Base-by-base conservation (phyloP, 352 stramenopile species). In the Globisporangium okanoganense region DNA sequence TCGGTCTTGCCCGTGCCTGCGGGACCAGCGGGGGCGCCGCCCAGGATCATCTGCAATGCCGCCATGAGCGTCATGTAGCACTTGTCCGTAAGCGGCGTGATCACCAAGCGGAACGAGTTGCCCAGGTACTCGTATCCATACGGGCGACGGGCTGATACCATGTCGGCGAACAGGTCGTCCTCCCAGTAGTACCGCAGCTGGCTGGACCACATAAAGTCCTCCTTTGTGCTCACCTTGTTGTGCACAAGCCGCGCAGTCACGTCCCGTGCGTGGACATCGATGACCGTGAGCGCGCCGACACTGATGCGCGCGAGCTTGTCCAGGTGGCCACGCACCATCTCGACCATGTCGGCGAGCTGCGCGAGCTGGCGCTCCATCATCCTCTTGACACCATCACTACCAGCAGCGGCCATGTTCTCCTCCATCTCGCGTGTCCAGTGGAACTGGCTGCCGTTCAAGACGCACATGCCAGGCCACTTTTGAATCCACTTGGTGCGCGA, bases 61-160 rank as follows among this genome's bases (percentile, higher is more conserved):
- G 91, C 91, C 94, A 98, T 98, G 20, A 98, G 73, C 12, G 94
- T 98, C 70, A 98, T 84, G 68, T 98, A 98, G 70, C 94, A 98
- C 57, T 98, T 98, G 62, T 98, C 94, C 3, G 94, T 98, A 7
- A 98, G 62, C 22, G 94, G 94, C 1, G 94, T 98, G 71, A 98
- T 98, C 7, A 98, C 94, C 22, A 98, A 72, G 0, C 94, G 87
- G 55, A 97, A 97, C 14, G 87, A 96, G 73, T 98, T 98, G 1
- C 94, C 94, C 0, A 98, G 71, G 55, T 98, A 98, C 67, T 98
- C 94, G 66, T 98, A 98, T 12, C 89, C 94, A 54, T 98, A 98
- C 16, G 88, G 80, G 12, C 94, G 76, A 2, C 95, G 75, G 0
- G 92, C 91, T 0, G 83, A 96, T 14, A 98, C 90, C 86, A 98